Base-by-base conservation (phyloP, 768 basidiomycete genomes). In the Phallus indusiatus region DNA sequence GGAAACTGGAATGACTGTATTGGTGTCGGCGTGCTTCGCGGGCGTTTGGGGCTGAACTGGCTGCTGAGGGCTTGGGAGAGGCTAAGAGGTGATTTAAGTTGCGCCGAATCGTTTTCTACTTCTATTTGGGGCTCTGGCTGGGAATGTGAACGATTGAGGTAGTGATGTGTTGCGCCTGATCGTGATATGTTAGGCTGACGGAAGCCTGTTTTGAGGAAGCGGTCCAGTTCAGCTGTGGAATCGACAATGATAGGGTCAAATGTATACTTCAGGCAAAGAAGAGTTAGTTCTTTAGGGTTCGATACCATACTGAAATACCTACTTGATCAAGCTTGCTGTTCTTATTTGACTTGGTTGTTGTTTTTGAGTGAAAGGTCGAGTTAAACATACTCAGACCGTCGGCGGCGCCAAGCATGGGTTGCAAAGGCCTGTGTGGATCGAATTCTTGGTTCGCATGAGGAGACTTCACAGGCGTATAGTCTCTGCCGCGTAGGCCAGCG, bases 401-500 rank as follows among this genome's bases (percentile, higher is more conserved):
- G 7, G 49, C 76, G 55, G 81, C 81, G 28, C 79, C 81, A 55
- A 91, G 80, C 68, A 92, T 86, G 22, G 81, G 80, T 61, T 85
- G 78, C 34, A 92, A 69, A 0, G 88, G 87, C 20, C 90, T 76
- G 35, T 93, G 90, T 3, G 90, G 90, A 68, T 93, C 90, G 62
- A 88, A 93, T 67, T 93, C 90, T 47, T 85, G 85, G 42, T 84
- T 88, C 87, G 67, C 64, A 83, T 78, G 17, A 74, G 68, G 77
- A 53, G 70, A 16, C 61, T 61, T 65, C 17, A 47, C 58, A 64
- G 88, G 84, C 60, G 84, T 73, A 51, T 77, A 74, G 18, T 69
- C 70, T 2, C 82, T 76, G 1, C 76, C 77, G 37, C 80, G 84
- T 10, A 95, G 78, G 0, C 94, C 93, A 3, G 91, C 90, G 55